A percentile compares a stretch with the other conserved stretches of the same genome.
Evolutionary conservation across 2,329 filamentous ascomycete species (phyloP).

Genomic region (Alternaria sp.): DNA sequence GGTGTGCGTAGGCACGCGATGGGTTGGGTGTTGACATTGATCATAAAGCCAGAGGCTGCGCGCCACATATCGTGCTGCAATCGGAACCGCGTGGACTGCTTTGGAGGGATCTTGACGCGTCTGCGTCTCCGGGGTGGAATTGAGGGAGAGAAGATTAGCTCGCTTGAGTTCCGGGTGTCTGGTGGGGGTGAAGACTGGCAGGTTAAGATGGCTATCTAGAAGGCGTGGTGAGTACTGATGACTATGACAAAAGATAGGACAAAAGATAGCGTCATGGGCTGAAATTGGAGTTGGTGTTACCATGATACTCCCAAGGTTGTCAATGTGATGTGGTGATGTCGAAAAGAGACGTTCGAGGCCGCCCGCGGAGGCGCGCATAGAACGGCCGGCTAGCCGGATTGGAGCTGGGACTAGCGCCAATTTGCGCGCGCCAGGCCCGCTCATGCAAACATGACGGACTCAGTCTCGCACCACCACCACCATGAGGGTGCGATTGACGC

Average conservation of each 20-base stretch:
- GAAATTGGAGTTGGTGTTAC: neutral
- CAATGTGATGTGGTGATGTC: neutral
- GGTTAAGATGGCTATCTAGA: neutral
- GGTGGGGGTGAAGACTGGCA: neutral
- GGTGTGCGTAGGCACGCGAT: neutral
- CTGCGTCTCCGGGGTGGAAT: neutral
- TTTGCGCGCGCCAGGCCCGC: constrained; percentile 10
- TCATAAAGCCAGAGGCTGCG: neutral
- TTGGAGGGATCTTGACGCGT: neutral
- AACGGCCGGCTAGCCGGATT: constrained; percentile 12
- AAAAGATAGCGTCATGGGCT: neutral
- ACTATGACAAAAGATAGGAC: neutral
- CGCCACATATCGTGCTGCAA: neutral
- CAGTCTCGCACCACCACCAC: constrained; percentile 25
- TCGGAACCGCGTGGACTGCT: neutral
- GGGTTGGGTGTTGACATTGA: neutral
- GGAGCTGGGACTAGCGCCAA: constrained; percentile 9
- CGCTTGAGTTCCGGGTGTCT: neutral
- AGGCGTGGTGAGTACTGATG: neutral
- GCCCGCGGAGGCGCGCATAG: neutral
- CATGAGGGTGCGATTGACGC: constrained; percentile 47
- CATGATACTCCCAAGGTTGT: neutral
- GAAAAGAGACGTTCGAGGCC: neutral
- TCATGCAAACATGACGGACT: constrained; percentile 19
- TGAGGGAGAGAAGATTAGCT: neutral